Evolutionary conservation across 2,329 filamentous ascomycete species (phyloP).

Genomic region (Chalaropsis ovoidea): DNA sequence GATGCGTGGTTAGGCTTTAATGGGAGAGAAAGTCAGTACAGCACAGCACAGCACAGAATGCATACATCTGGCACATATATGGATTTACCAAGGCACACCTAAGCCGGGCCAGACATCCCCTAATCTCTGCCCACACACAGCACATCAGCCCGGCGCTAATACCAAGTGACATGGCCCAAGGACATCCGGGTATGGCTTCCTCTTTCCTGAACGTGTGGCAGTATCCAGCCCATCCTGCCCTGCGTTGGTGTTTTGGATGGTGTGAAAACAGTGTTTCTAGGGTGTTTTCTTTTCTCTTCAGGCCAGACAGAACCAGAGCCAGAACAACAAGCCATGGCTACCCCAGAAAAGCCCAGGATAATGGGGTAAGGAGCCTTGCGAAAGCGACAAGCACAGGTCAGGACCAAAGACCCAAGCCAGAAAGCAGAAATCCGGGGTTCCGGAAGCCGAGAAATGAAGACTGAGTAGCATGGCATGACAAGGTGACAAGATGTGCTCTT

Average conservation of each 20-base stretch:
- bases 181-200: background rate
- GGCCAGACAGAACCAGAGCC: background rate
- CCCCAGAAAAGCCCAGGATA: background rate
- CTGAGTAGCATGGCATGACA: background rate
- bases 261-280: no score
- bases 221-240: background rate
- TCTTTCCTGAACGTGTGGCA: background rate
- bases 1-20: no score
- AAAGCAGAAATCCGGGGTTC: conserved; percentile 7
- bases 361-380: background rate
- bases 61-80: no score
- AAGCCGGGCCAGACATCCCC: background rate
- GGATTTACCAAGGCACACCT: no score
- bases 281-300: background rate
- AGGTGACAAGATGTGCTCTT: background rate
- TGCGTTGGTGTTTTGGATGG: background rate
- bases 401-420: no score
- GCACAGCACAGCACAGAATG: background rate
- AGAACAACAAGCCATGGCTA: background rate
- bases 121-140: background rate
- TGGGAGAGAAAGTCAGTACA: background rate
- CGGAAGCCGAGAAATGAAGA: background rate
- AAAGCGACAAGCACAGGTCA: background rate
- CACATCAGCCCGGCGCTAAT: no score
- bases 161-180: background rate